Base-by-base conservation (phyloP, 2,329 filamentous ascomycete species). In the Aspergillus ochraceus region DNA sequence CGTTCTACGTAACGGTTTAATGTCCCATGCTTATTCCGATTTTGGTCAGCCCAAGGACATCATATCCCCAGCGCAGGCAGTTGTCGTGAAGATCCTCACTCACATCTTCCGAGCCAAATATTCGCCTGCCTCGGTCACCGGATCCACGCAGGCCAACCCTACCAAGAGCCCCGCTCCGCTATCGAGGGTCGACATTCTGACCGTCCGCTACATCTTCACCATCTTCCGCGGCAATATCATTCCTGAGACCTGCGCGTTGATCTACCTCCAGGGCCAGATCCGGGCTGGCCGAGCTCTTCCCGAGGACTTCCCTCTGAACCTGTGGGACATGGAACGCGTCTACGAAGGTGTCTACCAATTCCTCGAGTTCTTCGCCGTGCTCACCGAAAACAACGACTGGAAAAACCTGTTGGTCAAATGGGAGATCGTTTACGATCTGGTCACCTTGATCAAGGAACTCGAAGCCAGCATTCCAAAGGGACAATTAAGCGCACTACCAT, bases 301-400 rank as follows among this genome's bases (percentile, higher is more conserved):
- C 0, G 87, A 91, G 62, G 93, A 97, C 70, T 98, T 97, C 69
- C 94, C 94, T 0, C 88, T 97, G 1, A 96, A 98, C 69, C 85
- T 92, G 51, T 98, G 94, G 94, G 94, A 98, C 70, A 96, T 98
- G 90, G 94, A 98, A 74, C 87, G 94, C 14, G 94, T 96, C 60
- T 97, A 96, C 74, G 94, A 98, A 70, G 94, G 94, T 0, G 86
- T 98, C 1, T 92, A 93, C 54, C 93, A 97, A 74, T 97, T 96
- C 71, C 86, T 98, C 1, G 93, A 97, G 68, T 96, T 98, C 73
- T 90, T 97, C 56, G 92, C 90, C 17, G 93, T 95, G 0, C 86
- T 97, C 29, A 92, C 91, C 0, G 93, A 97, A 70, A 90, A 94
- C 68, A 84, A 88, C 49, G 89, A 91, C 54, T 92, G 92, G 81